phyloP scores from a whole-genome alignment of 192 early-diverging fungal genomes.

The Rhizophagus clarus region DNA sequence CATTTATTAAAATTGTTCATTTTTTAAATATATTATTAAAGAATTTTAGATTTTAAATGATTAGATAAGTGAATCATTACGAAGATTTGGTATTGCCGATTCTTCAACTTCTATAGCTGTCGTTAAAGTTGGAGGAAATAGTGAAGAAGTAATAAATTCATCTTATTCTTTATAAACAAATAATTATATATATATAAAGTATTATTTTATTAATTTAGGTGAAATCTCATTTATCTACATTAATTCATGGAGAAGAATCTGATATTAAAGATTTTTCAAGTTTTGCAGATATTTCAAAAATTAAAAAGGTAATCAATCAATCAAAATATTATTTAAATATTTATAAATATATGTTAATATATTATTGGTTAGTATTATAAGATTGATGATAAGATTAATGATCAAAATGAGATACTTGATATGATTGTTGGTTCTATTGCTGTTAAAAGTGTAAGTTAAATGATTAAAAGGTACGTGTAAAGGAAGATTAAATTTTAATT shows the following conservation, averaged over 20 bases:
- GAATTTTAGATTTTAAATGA: neutral
- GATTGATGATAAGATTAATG: constrained; percentile 42
- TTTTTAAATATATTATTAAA: constrained; percentile 7
- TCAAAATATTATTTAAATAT: neutral
- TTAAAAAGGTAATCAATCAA: constrained; percentile 44
- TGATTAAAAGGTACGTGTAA: neutral
- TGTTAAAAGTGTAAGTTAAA: constrained; percentile 42
- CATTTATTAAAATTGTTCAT: neutral
- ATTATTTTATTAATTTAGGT: neutral
- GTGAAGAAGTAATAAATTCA: constrained; percentile 33
- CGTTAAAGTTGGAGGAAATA: constrained; percentile 49
- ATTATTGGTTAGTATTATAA: constrained; percentile 49
- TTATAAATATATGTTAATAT: neutral
- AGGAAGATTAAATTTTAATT: too few relatives aligned
- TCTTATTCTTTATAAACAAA: neutral
- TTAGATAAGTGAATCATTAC: constrained; percentile 58
- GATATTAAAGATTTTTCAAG: constrained; percentile 39
- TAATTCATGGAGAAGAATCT: constrained; percentile 24
- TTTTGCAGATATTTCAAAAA: constrained; percentile 39
- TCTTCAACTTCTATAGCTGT: constrained; percentile 45
- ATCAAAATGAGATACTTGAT: constrained; percentile 46
- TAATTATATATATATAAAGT: neutral
- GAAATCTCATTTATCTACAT: constrained; percentile 8
- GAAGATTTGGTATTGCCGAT: constrained; percentile 54
- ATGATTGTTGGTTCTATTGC: constrained; percentile 56